phyloP scores from a whole-genome alignment of 345 rosid species.

The Murraya koenigii region DNA sequence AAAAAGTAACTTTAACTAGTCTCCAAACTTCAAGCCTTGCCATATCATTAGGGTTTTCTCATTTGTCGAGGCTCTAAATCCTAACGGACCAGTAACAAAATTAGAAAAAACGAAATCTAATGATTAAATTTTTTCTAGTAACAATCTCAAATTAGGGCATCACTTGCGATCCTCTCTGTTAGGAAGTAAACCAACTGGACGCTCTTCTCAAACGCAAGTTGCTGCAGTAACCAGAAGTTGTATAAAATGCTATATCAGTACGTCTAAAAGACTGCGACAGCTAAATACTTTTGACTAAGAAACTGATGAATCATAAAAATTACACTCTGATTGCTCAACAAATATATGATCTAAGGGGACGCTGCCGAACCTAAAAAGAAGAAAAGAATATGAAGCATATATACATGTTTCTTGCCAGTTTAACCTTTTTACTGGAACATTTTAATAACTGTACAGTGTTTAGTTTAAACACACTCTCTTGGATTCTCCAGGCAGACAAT shows the following conservation, averaged over 20 bases:
- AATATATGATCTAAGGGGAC: not conserved
- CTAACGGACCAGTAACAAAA: not conserved
- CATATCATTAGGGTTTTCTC: no score
- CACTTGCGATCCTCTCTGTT: not conserved
- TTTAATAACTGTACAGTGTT: constrained; percentile 15
- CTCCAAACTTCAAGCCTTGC: no score
- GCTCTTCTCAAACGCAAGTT: not conserved
- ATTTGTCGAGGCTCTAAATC: not conserved
- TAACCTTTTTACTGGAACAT: not conserved
- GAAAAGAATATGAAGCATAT: not conserved
- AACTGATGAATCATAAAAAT: not conserved
- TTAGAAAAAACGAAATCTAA: not conserved
- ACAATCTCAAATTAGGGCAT: not conserved
- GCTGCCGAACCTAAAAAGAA: not conserved
- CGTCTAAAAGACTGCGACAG: not conserved
- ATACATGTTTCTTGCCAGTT: not conserved
- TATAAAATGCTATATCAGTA: not conserved
- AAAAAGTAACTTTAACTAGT: no score
- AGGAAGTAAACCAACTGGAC: not conserved
- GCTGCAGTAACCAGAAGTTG: not conserved
- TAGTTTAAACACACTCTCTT: not conserved
- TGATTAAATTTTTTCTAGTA: not conserved
- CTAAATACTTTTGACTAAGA: not conserved
- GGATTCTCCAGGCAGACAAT: not conserved
- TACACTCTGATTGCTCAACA: not conserved